These are phyloP conservation scores for Magnusiomyces sp. DNA, from an alignment of 1,139 yeast genomes.

Conservation along the genomic window DNA sequence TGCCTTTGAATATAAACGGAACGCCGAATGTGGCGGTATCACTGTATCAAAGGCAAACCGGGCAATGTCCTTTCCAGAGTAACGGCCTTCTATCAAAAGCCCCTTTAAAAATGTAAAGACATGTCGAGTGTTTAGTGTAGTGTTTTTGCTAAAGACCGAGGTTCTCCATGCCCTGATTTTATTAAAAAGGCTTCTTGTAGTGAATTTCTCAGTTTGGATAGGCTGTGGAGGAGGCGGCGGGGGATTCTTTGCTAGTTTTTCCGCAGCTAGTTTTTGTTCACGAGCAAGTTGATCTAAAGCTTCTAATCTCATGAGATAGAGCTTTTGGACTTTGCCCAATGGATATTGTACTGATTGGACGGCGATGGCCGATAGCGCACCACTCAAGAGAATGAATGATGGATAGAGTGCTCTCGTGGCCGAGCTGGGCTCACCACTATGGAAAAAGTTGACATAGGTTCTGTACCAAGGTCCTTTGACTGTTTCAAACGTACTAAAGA, in stretches of 20 bases:
- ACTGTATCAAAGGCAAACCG: constrained; percentile 7
- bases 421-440: constrained; percentile 23
- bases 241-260: constrained; percentile 11
- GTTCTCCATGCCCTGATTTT: no score
- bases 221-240: no score
- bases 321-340: constrained; percentile 64
- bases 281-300: constrained; percentile 50
- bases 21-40: constrained; percentile 4
- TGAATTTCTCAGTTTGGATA: constrained; percentile 10
- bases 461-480: constrained; percentile 41
- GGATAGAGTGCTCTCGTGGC: constrained; percentile 46
- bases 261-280: constrained; percentile 20
- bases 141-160: no score
- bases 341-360: constrained; percentile 79
- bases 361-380: constrained; percentile 77
- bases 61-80: constrained; percentile 7
- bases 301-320: constrained; percentile 72
- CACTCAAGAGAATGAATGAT: constrained; percentile 71
- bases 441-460: constrained; percentile 8
- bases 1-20: constrained; percentile 11
- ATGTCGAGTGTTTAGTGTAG: no score
- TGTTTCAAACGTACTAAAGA: constrained; percentile 78
- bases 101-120: not conserved
- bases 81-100: constrained; percentile 5
- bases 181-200: not conserved